Base-by-base conservation (phyloP, 1,284 basidiomycete genomes). In the Boletus mariae region DNA sequence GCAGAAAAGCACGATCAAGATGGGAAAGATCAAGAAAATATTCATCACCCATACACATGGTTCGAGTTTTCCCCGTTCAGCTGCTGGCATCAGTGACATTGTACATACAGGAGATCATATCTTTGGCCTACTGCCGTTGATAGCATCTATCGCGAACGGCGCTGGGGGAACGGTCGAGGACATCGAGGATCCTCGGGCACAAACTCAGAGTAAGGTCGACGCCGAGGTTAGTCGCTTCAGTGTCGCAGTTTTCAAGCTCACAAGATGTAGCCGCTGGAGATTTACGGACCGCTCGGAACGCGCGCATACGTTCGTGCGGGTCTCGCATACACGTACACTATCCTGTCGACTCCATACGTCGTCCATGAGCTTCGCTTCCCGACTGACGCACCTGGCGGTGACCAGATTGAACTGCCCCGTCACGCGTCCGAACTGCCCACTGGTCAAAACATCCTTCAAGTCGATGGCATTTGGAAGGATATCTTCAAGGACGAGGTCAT, bases 41-140 rank as follows among this genome's bases (percentile, higher is more conserved):
- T 96, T 96, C 70, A 84, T 97, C 56, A 96, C 94, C 0, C 94
- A 97, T 71, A 88, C 91, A 25, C 94, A 97, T 71, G 90, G 92
- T 90, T 58, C 45, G 58, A 50, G 15, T 26, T 40, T 43, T 3
- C 15, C 41, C 48, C 45, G 7, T 51, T 17, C 31, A 4, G 15
- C 25, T 26, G 17, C 26, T 20, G 26, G 17, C 29, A 28, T 28
- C 9, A 32, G n/a, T 58, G 45, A 58, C 17, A 10, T 23, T 31
- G 42, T 43, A 29, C 45, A 35, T 58, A 31, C 59, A 92, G 92
- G 90, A 4, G 91, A 94, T 71, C 92, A 96, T 69, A 85, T 91
- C 25, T 87, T 92, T 63, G 93, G 93, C 3, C 67, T 95, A 5
- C 71, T 88, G 25, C 87, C 92, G 3, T 72, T 96, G 47, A 75